Evolutionary conservation across 2,329 filamentous ascomycete genomes (phyloP), one percentile per base, ranked within the genome.

Genomic region (Alternaria brassicae): DNA sequence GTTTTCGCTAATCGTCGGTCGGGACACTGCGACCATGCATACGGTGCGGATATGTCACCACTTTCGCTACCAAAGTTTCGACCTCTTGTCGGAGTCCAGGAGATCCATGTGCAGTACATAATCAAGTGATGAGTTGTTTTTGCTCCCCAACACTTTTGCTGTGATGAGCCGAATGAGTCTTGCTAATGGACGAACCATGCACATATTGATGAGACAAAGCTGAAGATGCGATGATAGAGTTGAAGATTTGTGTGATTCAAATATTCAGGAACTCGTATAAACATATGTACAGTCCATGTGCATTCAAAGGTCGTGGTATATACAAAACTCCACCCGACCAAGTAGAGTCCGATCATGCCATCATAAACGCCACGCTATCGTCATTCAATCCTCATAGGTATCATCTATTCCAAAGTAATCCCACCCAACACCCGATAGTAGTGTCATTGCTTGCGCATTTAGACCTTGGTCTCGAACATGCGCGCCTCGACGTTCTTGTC

Each of bases 401-500:
- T 50, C 48, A 50, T 50, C 10, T 39, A 53, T 42, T 42, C 50
- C 39, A 25, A 32, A 42, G 25, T 44, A 40, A 56, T 28, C 13
- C 41, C 19, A 42, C 13, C 36, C 10, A 45, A 28, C 25, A 17
- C 13, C 19, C 15, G 17, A 21, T 32, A 32, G 19, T 15, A 50
- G 19, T 15, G 39, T n/a, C 21, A 39, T 25, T 45, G 12, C 27
- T 21, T n/a, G 17, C 25, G n/a, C 21, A 28, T 21, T 37, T 54
- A 61, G 17, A 23, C 51, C 54, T 58, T 63, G 6, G 48, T 56
- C 60, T 71, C 69, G 27, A 65, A 62, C 50, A 55, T 68, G 34
- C 45, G 52, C 41, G 68, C 66, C 65, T 71, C 69, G 5, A 70
- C 32, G 30, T 71, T 68, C 68, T 71, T 71, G 60, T 44, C 63